Conservation (phyloP, 257 asterid genomes). For the Solanum etuberosum region DNA sequence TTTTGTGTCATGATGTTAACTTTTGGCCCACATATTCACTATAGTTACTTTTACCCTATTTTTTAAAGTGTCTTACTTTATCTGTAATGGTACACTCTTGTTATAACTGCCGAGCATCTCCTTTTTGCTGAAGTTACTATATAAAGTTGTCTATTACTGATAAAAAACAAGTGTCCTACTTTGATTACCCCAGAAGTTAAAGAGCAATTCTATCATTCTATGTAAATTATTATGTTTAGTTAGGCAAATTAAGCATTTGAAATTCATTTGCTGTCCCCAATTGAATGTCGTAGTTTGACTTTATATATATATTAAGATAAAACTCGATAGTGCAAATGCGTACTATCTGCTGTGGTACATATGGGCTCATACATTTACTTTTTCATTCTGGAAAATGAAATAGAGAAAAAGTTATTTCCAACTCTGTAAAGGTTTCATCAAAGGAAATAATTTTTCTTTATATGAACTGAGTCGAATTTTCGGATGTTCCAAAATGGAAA, state of each 20-base stretch:
- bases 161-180: not conserved
- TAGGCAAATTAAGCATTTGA: not conserved
- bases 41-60: not conserved
- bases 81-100: not conserved
- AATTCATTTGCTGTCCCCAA: not conserved
- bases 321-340: not conserved
- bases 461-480: not conserved
- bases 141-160: not conserved
- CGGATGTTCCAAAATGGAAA: not conserved
- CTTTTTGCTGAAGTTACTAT: not conserved
- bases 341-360: not conserved
- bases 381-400: not conserved
- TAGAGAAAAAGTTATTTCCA: not conserved
- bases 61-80: not conserved
- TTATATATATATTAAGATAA: not conserved
- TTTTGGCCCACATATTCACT: not conserved
- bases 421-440: not conserved
- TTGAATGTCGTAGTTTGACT: not conserved
- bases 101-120: not conserved
- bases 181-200: not conserved
- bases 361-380: not conserved
- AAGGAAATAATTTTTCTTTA: not conserved
- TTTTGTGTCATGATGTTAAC: not conserved
- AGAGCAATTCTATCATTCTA: not conserved
- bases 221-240: not conserved